Evolutionary conservation across 2,329 filamentous ascomycete species (phyloP), one percentile per base, ranked within the genome.

Genomic region (Stemphylium beticola): DNA sequence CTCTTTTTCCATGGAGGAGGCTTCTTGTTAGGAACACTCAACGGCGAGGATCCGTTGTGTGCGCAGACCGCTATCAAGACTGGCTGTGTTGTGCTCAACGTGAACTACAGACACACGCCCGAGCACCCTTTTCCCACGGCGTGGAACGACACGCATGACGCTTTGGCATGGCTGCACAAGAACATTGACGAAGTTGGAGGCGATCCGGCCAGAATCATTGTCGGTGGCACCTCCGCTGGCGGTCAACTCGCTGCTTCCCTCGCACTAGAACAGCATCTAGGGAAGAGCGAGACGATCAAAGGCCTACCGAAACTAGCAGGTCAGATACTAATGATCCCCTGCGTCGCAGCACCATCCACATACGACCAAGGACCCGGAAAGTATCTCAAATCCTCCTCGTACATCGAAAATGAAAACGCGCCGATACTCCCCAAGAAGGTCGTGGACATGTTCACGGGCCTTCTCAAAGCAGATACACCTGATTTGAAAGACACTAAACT

Each of bases 101-200:
- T 86, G 11, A 83, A 85, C 58, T 87, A 87, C 64, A 80, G 85
- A 0, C 84, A 87, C 61, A 84, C 83, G 0, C 84, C 84, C 0
- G 80, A 86, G 46, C 71, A 78, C 57, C 61, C 54, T 0, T 86
- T 82, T 52, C 85, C 85, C 0, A 81, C 77, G 0, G 77, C 79
- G 0, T 85, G 80, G 79, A 56, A 81, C 38, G 85, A 87, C 41
- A 68, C 76, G 0, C 79, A 83, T 53, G 85, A 86, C 40, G 78
- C 80, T 0, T 82, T 85, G 29, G 72, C 77, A 15, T 87, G 84
- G 85, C 65, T 83, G 0, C 79, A 84, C 44, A 68, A 72, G 12
- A 71, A 82, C 52, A 76, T 79, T 0, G 59, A 65, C 0, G 51
- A 65, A 29, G 26, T 82, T 4, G 74, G 74, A 14, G 76, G 76